Base-by-base conservation (phyloP, 139 green algal genomes). In the Mychonastes homosphaera region DNA sequence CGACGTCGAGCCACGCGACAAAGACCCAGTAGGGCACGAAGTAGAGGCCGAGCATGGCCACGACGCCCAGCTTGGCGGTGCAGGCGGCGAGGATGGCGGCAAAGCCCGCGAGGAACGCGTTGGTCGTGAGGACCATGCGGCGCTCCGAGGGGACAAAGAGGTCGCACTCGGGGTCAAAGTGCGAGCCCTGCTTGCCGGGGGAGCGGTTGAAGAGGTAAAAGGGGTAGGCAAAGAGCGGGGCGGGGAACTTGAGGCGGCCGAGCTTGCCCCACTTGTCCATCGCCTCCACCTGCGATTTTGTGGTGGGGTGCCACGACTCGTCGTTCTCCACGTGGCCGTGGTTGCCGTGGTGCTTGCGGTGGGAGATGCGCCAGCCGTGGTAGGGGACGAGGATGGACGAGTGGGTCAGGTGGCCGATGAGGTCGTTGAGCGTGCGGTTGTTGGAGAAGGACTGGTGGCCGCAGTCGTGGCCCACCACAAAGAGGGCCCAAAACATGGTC, bases 401-500 rank as follows among this genome's bases (percentile, higher is more conserved):
- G 75, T 97, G 89, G 24, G 73, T 63, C 28, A 97, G 78, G 75
- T 96, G 85, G 52, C 89, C 89, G 2, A 97, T 63, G 7, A 96
- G 65, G 67, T 97, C 81, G 63, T 97, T 97, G 40, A 97, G 59
- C 5, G 51, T 39, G 63, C 90, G 89, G 81, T 86, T 95, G 79
- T 81, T 87, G 64, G 66, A 84, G 78, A 96, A 97, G 61, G 73
- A 87, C 69, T 88, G 77, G 76, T 97, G 89, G 24, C 89, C 89
- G 71, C 89, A 96, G 79, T 97, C 89, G 60, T 97, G 89, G 36
- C 89, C 89, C 6, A 96, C 81, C 3, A 96, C 89, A 46, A 97
- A 97, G 5, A 97, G 83, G 3, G 89, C 89, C 89, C 89, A 97
- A 77, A 97, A 97, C 89, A 97, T 97, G 73, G 89, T 96, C 36